These are phyloP conservation scores for Globisporangium takayamanum DNA, from an alignment of 352 stramenopile species.

Conservation along the genomic window DNA sequence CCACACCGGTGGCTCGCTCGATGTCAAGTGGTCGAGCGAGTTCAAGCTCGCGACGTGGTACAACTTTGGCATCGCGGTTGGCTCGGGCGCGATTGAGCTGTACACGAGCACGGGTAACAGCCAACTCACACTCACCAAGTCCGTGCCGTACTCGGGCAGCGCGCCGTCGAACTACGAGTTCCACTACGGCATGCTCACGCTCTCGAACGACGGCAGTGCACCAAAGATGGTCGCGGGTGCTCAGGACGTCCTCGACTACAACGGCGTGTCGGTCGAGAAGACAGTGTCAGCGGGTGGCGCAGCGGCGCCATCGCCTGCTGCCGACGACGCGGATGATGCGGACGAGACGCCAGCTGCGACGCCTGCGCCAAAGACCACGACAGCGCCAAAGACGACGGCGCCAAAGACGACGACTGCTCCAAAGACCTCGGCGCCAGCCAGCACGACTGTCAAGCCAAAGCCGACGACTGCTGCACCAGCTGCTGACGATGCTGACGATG, in stretches of 20 bases:
- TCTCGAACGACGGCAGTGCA: slow-evolving; percentile 47
- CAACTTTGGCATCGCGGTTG: slow-evolving; percentile 59
- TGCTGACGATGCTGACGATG: slow-evolving; percentile 2
- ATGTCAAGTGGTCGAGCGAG: slow-evolving; percentile 46
- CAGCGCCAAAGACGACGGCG: not conserved
- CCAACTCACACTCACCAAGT: slow-evolving; percentile 33
- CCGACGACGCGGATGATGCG: not conserved
- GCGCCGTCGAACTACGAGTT: slow-evolving; percentile 44
- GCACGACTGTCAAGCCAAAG: not conserved
- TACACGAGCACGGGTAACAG: slow-evolving; percentile 50
- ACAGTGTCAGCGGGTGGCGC: slow-evolving; percentile 5
- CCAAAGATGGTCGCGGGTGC: slow-evolving; percentile 35
- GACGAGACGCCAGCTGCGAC: slow-evolving; percentile 6
- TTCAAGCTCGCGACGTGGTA: slow-evolving; percentile 55
- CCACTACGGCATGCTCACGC: slow-evolving; percentile 59
- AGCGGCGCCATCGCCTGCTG: slow-evolving; percentile 1
- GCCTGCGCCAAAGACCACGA: slow-evolving; percentile 1
- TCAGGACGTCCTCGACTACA: slow-evolving; percentile 61
- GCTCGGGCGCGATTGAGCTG: slow-evolving; percentile 26
- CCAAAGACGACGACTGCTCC: not conserved
- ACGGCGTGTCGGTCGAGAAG: slow-evolving; percentile 54
- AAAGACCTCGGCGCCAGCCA: not conserved
- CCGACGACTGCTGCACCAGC: slow-evolving; percentile 1
- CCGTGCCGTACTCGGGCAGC: slow-evolving; percentile 19
- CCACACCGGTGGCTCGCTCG: slow-evolving; percentile 34